These are phyloP conservation scores for Tremellales sp. DNA, from an alignment of 1,284 basidiomycete genomes.

Conservation along the genomic window DNA sequence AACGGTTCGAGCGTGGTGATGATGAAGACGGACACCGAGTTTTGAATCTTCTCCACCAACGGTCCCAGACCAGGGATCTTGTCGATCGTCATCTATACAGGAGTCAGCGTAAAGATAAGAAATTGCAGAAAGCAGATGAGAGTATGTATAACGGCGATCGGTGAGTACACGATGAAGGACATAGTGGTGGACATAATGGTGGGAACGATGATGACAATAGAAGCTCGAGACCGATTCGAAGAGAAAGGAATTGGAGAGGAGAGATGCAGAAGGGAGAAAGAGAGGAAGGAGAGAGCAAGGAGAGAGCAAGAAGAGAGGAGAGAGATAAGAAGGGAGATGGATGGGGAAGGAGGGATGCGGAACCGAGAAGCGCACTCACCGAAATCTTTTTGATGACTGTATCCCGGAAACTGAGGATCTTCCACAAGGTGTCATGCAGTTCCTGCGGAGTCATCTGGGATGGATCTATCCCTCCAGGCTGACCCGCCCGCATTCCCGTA, in stretches of 20 bases:
- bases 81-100: conserved; percentile 62
- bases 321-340: too few relatives aligned
- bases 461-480: conserved; percentile 59
- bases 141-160: background rate
- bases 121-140: background rate
- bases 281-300: too few relatives aligned
- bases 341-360: too few relatives aligned
- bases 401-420: conserved; percentile 81
- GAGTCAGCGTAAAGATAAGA: background rate
- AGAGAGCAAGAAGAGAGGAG: too few relatives aligned
- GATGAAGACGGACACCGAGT: conserved; percentile 76
- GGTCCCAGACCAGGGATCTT: conserved; percentile 57
- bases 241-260: too few relatives aligned
- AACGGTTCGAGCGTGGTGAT: conserved; percentile 69
- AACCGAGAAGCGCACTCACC: conserved; percentile 38
- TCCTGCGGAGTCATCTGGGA: conserved; percentile 85
- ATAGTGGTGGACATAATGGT: too few relatives aligned
- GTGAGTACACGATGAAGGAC: too few relatives aligned
- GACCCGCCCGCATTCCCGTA: conserved; percentile 61
- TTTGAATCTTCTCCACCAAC: conserved; percentile 76
- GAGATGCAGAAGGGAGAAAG: too few relatives aligned
- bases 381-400: conserved; percentile 79
- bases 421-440: conserved; percentile 73
- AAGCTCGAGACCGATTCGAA: too few relatives aligned
- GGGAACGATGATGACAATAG: too few relatives aligned